phyloP scores from a whole-genome alignment of 192 early-diverging fungal species.

The Backusella tuberculispora region DNA sequence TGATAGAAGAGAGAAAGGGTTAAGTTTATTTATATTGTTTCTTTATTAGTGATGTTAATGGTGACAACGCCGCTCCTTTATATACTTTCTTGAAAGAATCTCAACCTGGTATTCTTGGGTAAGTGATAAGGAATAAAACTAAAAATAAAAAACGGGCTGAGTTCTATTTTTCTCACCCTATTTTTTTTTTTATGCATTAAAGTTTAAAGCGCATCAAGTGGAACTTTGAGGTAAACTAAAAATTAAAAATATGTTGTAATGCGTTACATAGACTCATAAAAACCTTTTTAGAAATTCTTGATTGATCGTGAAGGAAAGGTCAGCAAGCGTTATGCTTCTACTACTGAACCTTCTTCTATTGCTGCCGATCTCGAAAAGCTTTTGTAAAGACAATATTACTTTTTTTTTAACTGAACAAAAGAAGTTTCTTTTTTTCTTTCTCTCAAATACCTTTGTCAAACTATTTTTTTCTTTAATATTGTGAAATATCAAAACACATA shows the following conservation, averaged over 20 bases:
- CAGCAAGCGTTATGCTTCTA: conserved; percentile 66
- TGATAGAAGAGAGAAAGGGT: not conserved
- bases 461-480: not conserved
- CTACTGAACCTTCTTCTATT: conserved; percentile 62
- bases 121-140: too few relatives aligned
- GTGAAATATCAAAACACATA: not conserved
- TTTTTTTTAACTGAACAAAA: not conserved
- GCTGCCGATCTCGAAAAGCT: conserved; percentile 59
- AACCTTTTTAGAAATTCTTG: conserved; percentile 64
- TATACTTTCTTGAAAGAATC: conserved; percentile 63
- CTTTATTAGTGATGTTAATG: conserved; percentile 68
- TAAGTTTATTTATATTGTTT: not conserved
- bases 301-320: conserved; percentile 67
- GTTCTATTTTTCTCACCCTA: not conserved
- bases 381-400: conserved; percentile 31
- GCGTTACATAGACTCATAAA: not conserved
- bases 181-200: conserved; percentile 11
- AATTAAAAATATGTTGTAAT: not conserved
- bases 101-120: conserved; percentile 47
- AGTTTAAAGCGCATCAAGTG: conserved; percentile 69
- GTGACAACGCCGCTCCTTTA: conserved; percentile 62
- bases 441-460: not conserved
- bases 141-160: not conserved
- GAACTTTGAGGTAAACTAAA: conserved; percentile 68
- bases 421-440: not conserved